Evolutionary conservation across 108 stramenopile genomes (phyloP), one percentile per base, ranked within the genome.

Genomic region (Skeletonema menzelii): DNA sequence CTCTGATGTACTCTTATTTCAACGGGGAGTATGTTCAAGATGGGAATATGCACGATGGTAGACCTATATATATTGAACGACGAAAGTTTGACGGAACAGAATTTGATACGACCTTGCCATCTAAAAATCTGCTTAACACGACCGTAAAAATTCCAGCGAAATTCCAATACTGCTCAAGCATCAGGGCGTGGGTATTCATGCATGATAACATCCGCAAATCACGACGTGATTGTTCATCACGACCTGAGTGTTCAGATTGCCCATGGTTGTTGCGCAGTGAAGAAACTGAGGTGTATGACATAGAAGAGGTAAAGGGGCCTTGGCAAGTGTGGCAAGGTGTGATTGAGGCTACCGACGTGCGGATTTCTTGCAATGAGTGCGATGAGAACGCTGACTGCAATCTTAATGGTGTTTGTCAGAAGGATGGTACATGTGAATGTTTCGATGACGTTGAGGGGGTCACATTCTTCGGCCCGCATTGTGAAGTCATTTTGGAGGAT

Each of bases 181-280:
- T 31, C 28, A 27, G 15, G n/a, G 59, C 59, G 27, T 59, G 59
- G 59, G 59, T 24, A 24, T 59, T 59, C 20, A 59, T 20, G 59
- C 59, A 59, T 59, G 15, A 28, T 8, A 20, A 28, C 0, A 59
- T 59, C 4, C 28, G 59, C 7, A 59, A 27, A 32, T 59, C 63
- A 40, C 5, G 34, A 40, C 11, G 24, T 8, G 59, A 28, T n/a
- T 4, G 8, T 32, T n/a, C n/a, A 32, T 59, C 63, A 40, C 5
- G 34, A 40, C 11, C 4, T 8, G 59, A 28, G 2, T 4, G 8
- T 32, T 30, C 59, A 5, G 59, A 30, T 32, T 59, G 59, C 30
- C 59, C 59, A 14, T 59, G 59, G 59, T 59, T 59, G 13, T n/a
- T 59, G 19, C 59, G 59, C 15, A 34, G 32, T 34, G 32, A 28